Percentiles rank a stretch among this genome's conserved stretches.
phyloP scores from a whole-genome alignment of 257 asterid species.

The Fraxinus pennsylvanica region DNA sequence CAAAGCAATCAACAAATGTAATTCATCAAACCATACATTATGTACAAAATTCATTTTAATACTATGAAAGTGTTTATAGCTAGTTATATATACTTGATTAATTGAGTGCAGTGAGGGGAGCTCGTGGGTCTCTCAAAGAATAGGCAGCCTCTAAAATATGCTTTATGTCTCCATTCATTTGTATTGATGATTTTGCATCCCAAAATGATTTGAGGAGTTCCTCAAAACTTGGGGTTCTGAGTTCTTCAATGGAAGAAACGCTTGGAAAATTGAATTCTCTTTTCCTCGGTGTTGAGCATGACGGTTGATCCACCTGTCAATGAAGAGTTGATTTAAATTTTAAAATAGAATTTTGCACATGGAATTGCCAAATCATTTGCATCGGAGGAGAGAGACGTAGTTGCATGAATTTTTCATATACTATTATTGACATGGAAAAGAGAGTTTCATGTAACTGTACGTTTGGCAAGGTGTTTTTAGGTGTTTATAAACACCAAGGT shows the following conservation, averaged over 20 bases:
- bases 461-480: too few relatives aligned
- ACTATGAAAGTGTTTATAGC: background rate
- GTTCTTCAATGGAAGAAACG: constrained; percentile 76
- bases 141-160: constrained; percentile 57
- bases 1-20: background rate
- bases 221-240: constrained; percentile 78
- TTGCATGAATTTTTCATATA: too few relatives aligned
- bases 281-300: constrained; percentile 80
- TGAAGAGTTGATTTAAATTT: background rate
- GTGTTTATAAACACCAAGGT: too few relatives aligned
- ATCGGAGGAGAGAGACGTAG: too few relatives aligned
- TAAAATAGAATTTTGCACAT: background rate
- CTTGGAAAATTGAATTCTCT: constrained; percentile 71
- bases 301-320: constrained; percentile 80
- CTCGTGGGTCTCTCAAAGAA: constrained; percentile 71
- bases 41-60: background rate
- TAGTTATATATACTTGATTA: background rate
- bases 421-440: too few relatives aligned
- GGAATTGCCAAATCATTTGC: too few relatives aligned
- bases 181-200: constrained; percentile 76
- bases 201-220: constrained; percentile 77
- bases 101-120: constrained; percentile 82
- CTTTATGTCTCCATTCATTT: constrained; percentile 74
- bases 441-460: too few relatives aligned
- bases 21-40: background rate